Base-by-base conservation (phyloP, 805 yeast genomes). In the Candida peoriensis region DNA sequence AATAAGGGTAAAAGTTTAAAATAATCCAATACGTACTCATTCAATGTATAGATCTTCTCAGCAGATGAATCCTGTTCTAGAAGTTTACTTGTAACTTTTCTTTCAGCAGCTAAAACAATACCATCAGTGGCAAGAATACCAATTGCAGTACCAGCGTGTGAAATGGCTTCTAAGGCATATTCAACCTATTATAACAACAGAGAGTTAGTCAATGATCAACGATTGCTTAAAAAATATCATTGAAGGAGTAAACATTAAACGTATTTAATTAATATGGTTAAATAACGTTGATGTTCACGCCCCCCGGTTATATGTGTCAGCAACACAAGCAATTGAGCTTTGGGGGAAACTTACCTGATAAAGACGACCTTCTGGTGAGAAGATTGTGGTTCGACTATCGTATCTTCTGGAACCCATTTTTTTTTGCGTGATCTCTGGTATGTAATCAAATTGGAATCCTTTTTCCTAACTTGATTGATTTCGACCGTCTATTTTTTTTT, bases 321-420 rank as follows among this genome's bases (percentile, higher is more conserved):
- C 8, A 8, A 8, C 8, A 8, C 8, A 6, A 13, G 19, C n/a
- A 25, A 16, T 25, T 14, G 28, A 8, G 20, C 12, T 16, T 36
- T 16, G 8, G 9, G 10, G 5, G n/a, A 17, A 7, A 61, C 74
- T 12, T 50, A 76, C 88, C 66, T 93, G 99, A 64, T 93, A 93
- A 38, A 93, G 72, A 63, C 98, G 78, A 25, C 99, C 99, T 60
- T 93, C 99, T 8, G 99, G 99, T 25, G 97, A 90, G 66, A 93
- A 93, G 55, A 93, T 94, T 5, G 98, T 93, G 33, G 99, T 93
- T 74, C 99, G 78, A 43, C 96, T 83, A 66, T 93, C 99, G 87
- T 93, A 93, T 76, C 99, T 81, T 82, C 97, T 83, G 50, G 96
- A 86, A 13, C 79, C 78, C 79, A 73, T 74, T 34, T 30, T 36